These are phyloP conservation scores for Leccinum truebloodii DNA, from an alignment of 768 basidiomycete genomes.

Conservation along the genomic window DNA sequence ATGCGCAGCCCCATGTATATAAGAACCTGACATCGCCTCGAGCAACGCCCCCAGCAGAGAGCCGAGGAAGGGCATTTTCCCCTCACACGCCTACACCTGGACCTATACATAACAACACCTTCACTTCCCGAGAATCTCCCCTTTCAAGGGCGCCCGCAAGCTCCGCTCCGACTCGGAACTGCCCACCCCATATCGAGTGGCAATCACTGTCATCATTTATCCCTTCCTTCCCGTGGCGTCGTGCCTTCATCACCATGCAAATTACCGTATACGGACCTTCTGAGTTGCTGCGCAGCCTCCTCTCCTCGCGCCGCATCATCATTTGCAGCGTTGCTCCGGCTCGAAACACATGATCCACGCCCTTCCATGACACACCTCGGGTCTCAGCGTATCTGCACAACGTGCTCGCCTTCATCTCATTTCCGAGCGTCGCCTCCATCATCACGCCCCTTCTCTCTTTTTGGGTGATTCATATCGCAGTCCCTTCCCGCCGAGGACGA, in stretches of 20 bases:
- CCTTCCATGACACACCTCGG: slow-evolving; percentile 13
- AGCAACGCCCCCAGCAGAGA: slow-evolving; percentile 13
- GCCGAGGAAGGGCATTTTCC: slow-evolving; percentile 16
- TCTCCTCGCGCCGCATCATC: slow-evolving; percentile 19
- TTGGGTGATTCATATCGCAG: neutral
- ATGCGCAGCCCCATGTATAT: slow-evolving; percentile 9
- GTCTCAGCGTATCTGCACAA: slow-evolving; percentile 9
- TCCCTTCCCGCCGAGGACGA: neutral
- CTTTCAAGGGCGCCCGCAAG: slow-evolving; percentile 13
- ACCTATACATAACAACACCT: slow-evolving; percentile 21
- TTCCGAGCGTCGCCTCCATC: slow-evolving; percentile 19
- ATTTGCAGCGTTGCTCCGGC: slow-evolving; percentile 23
- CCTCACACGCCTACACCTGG: slow-evolving; percentile 13
- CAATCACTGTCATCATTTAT: slow-evolving; percentile 4
- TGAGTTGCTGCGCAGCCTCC: slow-evolving; percentile 23
- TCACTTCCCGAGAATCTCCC: slow-evolving; percentile 6
- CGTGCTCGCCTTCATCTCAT: slow-evolving; percentile 21
- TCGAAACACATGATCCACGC: slow-evolving; percentile 29
- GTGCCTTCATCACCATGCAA: slow-evolving; percentile 13
- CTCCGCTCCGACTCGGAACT: slow-evolving; percentile 25
- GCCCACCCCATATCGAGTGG: slow-evolving; percentile 12
- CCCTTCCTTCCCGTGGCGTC: slow-evolving; percentile 17
- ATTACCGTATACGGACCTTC: slow-evolving; percentile 15
- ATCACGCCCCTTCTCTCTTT: slow-evolving; percentile 5
- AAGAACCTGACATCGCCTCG: slow-evolving; percentile 23